Conservation (phyloP, 1,139 yeast genomes). For the Blastobotrys ciferrii region DNA sequence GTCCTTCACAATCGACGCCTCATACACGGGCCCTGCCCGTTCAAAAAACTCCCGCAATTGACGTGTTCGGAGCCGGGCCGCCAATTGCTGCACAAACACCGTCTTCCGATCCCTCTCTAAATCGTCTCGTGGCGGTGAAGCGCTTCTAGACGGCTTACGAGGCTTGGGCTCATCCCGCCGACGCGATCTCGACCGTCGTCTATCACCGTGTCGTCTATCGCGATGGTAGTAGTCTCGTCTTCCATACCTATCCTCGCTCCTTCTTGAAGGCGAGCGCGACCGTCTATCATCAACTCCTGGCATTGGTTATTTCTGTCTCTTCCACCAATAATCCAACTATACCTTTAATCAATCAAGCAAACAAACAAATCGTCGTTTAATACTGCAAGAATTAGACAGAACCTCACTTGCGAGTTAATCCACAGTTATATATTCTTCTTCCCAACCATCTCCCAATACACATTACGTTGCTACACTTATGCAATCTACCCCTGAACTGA, state of each 20-base stretch:
- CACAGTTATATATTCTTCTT: no score
- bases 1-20: slow-evolving; percentile 42
- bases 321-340: neutral
- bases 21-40: slow-evolving; percentile 37
- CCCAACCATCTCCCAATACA: neutral
- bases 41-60: slow-evolving; percentile 39
- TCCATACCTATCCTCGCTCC: slow-evolving; percentile 3
- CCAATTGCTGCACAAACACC: slow-evolving; percentile 41
- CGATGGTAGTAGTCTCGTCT: slow-evolving; percentile 7
- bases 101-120: slow-evolving; percentile 35
- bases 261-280: neutral
- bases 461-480: neutral
- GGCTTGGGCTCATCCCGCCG: no score
- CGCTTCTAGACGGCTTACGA: neutral
- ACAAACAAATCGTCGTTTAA: no score
- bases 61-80: slow-evolving; percentile 36
- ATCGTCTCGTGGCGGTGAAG: slow-evolving; percentile 5
- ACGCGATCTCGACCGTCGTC: slow-evolving; percentile 16
- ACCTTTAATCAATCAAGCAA: no score
- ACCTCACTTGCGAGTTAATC: neutral
- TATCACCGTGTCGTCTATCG: slow-evolving; percentile 7
- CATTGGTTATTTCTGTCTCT: neutral
- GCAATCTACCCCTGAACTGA: neutral
- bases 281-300: slow-evolving; percentile 6
- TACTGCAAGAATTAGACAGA: no score